Base-by-base conservation (phyloP, 768 basidiomycete species). In the Suillus bovinus region DNA sequence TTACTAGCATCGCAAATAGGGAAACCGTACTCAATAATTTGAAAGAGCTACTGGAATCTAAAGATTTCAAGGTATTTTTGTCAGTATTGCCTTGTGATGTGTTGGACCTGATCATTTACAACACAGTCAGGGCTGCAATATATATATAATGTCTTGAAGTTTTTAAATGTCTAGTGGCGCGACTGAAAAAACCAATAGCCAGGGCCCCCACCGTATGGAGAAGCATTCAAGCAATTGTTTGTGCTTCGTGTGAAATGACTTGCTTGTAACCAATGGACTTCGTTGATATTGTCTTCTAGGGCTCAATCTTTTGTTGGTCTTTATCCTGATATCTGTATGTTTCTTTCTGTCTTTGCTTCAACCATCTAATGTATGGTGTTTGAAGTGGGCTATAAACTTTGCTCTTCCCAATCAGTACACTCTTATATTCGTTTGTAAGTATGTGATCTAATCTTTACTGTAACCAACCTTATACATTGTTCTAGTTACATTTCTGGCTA, bases 401-500 rank as follows among this genome's bases (percentile, higher is more conserved):
- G 81, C 81, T 0, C 62, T 85, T 36, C 78, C 81, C 2, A 63
- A 74, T 54, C 75, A 76, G 62, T 74, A 90, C 68, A 90, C 87
- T 8, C 74, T 91, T 24, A 76, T 91, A 64, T 93, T 93, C 62
- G 79, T 92, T 64, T 89, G 92, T 92, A 69, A 68, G 90, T 27
- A 54, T 24, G 17, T 16, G 5, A 17, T 14, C 24, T 17, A 8
- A 54, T 34, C 10, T 24, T 44, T 6, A 7, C 49, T 24, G 22
- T 17, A 16, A 17, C 5, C 2, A 14, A 22, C 52, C 53, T 36
- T 13, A 6, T 7, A 38, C 14, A 55, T n/a, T 27, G 24, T 17
- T 20, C 55, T 65, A 91, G 89, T 89, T 70, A 85, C 87, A 1
- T 93, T 94, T 71, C 75, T 92, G 47, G 86, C 93, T n/a, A 94